Evolutionary conservation across 2,329 filamentous ascomycete genomes (phyloP), one percentile per base, ranked within the genome.

Genomic region (Aureobasidium sp.): DNA sequence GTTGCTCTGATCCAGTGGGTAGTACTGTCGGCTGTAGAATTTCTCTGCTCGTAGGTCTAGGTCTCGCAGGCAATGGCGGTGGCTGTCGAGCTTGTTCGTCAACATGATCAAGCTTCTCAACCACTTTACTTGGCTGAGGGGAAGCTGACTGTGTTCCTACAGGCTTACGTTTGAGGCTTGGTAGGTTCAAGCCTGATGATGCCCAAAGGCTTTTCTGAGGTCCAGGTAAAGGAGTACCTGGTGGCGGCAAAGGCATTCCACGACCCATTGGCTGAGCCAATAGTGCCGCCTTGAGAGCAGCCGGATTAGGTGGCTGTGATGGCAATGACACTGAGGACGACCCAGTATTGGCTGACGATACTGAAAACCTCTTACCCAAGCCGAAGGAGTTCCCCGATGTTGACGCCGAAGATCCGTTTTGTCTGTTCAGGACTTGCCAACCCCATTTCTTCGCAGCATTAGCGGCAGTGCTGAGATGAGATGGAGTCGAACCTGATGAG

Each of bases 201-300:
- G 63, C 58, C 66, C 66, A 67, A 3, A 67, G 64, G 23, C 66
- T 66, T 29, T 52, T 63, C 48, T 70, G 70, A 51, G 67, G 67
- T 9, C 72, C 71, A 12, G 91, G 91, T 1, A 96, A 79, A 3
- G 91, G 91, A 48, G 83, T 86, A 2, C 91, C 91, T 2, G 88
- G 89, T 9, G 91, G 90, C 51, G 90, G 91, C 20, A 96, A 78
- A 1, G 91, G 91, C 67, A 88, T 87, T 0, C 91, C 91, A 42
- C 91, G 83, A 1, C 91, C 91, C 78, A 95, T 91, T 1, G 91
- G 91, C 68, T 90, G 64, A 42, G 61, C 52, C 52, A 62, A 12
- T 23, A 52, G 15, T n/a, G 58, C 58, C 17, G 58, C 58, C 20
- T 71, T 70, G 13, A 70, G 61, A 2, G 71, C 71, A 57, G 70